phyloP scores from a whole-genome alignment of 352 stramenopile genomes.

The Phytophthora pisi region DNA sequence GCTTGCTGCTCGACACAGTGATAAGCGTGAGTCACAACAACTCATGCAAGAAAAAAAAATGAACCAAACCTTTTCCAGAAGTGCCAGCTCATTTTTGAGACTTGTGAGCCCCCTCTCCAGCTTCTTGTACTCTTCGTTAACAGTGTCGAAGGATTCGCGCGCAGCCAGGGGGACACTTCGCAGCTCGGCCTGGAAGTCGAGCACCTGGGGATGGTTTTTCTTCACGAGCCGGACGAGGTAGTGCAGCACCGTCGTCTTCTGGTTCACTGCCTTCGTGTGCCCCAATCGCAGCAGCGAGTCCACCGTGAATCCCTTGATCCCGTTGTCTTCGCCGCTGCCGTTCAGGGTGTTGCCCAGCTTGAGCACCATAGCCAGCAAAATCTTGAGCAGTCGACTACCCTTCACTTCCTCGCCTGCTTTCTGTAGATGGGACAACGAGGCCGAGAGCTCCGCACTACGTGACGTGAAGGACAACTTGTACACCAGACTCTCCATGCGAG shows the following conservation, averaged over 20 bases:
- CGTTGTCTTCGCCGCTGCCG: slow-evolving; percentile 84
- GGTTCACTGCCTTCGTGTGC: slow-evolving; percentile 96
- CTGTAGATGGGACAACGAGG: slow-evolving; percentile 84
- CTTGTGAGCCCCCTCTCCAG: slow-evolving; percentile 56
- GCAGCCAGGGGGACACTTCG: slow-evolving; percentile 82
- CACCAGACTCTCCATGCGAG: slow-evolving; percentile 80
- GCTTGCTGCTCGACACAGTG: slow-evolving; percentile 31
- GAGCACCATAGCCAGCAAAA: slow-evolving; percentile 96
- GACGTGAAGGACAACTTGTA: slow-evolving; percentile 79
- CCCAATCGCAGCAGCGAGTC: slow-evolving; percentile 93
- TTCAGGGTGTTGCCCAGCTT: slow-evolving; percentile 98
- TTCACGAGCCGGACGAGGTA: slow-evolving; percentile 97
- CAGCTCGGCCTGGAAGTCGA: slow-evolving; percentile 94
- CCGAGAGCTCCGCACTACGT: slow-evolving; percentile 81
- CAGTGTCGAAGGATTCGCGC: slow-evolving; percentile 76
- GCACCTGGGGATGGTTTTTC: slow-evolving; percentile 92
- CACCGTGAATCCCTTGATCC: slow-evolving; percentile 95
- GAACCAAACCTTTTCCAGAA: slow-evolving; percentile 49
- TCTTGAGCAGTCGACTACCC: slow-evolving; percentile 92
- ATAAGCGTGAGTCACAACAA: neutral
- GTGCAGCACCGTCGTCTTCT: slow-evolving; percentile 98
- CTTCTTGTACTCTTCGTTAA: slow-evolving; percentile 69
- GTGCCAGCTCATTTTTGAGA: slow-evolving; percentile 51
- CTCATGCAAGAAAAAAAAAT: neutral
- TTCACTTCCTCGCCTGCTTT: slow-evolving; percentile 95